These are phyloP conservation scores for Geranomyces michiganensis DNA, from an alignment of 192 early-diverging fungal species.

Conservation along the genomic window DNA sequence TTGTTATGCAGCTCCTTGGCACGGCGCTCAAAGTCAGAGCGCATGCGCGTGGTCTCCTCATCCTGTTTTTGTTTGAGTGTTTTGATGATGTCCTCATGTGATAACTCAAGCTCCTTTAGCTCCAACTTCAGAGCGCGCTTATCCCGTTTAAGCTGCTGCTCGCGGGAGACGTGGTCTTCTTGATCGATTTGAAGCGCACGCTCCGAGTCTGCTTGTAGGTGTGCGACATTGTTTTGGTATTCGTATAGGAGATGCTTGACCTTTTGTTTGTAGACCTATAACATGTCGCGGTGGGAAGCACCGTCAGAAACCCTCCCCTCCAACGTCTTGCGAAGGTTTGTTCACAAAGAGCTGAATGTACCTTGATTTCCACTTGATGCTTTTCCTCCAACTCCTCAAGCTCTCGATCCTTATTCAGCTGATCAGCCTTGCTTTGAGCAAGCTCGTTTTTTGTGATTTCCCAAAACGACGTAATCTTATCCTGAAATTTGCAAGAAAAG, in stretches of 20 bases:
- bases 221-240: slow-evolving; percentile 71
- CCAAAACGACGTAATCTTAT: slow-evolving; percentile 64
- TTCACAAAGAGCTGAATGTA: slow-evolving; percentile 4
- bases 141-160: slow-evolving; percentile 63
- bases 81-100: slow-evolving; percentile 68
- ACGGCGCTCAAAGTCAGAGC: slow-evolving; percentile 59
- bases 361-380: slow-evolving; percentile 70
- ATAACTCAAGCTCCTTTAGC: slow-evolving; percentile 64
- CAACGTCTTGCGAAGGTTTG: not conserved
- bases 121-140: slow-evolving; percentile 67
- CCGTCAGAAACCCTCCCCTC: not conserved
- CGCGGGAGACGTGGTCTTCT: slow-evolving; percentile 54
- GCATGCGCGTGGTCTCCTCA: slow-evolving; percentile 58
- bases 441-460: slow-evolving; percentile 65
- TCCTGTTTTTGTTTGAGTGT: slow-evolving; percentile 62
- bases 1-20: slow-evolving; percentile 63
- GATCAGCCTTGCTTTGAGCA: slow-evolving; percentile 47
- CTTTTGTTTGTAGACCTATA: slow-evolving; percentile 70
- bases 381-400: slow-evolving; percentile 67
- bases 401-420: slow-evolving; percentile 66
- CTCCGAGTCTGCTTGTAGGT: slow-evolving; percentile 65
- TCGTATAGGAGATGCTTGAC: slow-evolving; percentile 72
- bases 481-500: slow-evolving; percentile 32
- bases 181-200: slow-evolving; percentile 59
- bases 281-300: not conserved